Conservation (phyloP, 371 early-diverging fungal genomes). For the Lichtheimia corymbifera region DNA sequence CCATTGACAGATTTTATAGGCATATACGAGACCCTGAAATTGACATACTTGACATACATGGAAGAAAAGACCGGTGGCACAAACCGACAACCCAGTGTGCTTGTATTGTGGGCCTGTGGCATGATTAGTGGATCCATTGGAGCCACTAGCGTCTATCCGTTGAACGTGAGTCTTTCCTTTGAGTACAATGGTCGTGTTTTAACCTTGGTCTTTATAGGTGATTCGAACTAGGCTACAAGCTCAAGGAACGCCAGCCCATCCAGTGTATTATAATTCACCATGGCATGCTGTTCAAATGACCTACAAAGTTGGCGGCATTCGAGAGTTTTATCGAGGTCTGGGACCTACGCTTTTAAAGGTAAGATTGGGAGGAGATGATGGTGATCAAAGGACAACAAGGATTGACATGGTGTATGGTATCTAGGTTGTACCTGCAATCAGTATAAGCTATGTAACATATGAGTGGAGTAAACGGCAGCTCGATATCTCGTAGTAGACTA, state of each 20-base stretch:
- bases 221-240: constrained; percentile 81
- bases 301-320: constrained; percentile 69
- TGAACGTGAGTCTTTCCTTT: constrained; percentile 40
- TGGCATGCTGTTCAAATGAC: constrained; percentile 69
- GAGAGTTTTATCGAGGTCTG: constrained; percentile 86
- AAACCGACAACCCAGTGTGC: constrained; percentile 45
- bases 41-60: constrained; percentile 56
- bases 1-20: constrained; percentile 12
- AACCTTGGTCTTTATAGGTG: constrained; percentile 50
- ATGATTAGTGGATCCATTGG: constrained; percentile 70
- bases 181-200: neutral
- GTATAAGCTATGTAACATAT: constrained; percentile 66
- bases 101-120: constrained; percentile 63
- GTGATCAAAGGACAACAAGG: no score
- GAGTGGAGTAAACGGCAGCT: constrained; percentile 54
- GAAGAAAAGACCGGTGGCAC: constrained; percentile 29
- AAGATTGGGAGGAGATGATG: neutral
- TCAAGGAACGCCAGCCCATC: constrained; percentile 77
- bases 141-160: constrained; percentile 72
- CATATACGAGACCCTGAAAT: constrained; percentile 74
- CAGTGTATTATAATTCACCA: constrained; percentile 60
- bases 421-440: constrained; percentile 67
- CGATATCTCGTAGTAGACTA: constrained; percentile 13
- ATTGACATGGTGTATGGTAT: neutral
- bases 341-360: constrained; percentile 75